Base-by-base conservation (phyloP, 2,329 filamentous ascomycete species). In the Verticillium albo-atrum region DNA sequence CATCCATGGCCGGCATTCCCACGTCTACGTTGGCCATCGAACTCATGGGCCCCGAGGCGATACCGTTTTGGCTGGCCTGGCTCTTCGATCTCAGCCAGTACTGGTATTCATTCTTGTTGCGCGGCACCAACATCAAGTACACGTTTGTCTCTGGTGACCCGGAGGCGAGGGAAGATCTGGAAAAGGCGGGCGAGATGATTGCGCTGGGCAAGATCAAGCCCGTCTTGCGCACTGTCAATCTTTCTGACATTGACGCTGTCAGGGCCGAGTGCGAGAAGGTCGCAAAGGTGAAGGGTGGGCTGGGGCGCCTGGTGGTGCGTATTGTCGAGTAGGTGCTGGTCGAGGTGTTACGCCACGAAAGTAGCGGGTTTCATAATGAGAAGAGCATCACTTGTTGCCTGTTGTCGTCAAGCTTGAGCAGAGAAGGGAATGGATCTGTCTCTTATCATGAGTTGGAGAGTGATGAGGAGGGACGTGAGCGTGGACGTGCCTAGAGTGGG, bases 61-160 rank as follows among this genome's bases (percentile, higher is more conserved):
- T 73, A 60, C 75, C 74, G 0, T 68, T 68, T n/a, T 77, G 77
- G 69, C 58, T 80, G 30, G 70, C 70, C 26, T 71, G 72, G 64
- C 6, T 73, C 3, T 59, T 74, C 4, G 68, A 74, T 47, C 53
- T 77, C 3, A 72, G 70, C 15, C 75, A 77, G 61, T 64, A 71
- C 61, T 77, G 69, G 64, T 79, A 82, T 60, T 64, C 62, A 26
- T 77, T 76, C 66, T 71, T 74, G 67, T 64, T 80, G 3, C 64
- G 74, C 14, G 78, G 81, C 3, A 82, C 80, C 10, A 69, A 68
- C 3, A 74, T 82, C 51, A 69, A 72, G 62, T 75, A 80, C 54
- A 72, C 74, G 12, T 76, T 81, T 35, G 65, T 82, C 30, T 82
- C 81, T 4, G 79, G 78, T 0, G 68, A 81, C 23, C 68, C 72